These are phyloP conservation scores for Schwanniomyces vanrijiae DNA, from an alignment of 805 yeast genomes.

Conservation along the genomic window DNA sequence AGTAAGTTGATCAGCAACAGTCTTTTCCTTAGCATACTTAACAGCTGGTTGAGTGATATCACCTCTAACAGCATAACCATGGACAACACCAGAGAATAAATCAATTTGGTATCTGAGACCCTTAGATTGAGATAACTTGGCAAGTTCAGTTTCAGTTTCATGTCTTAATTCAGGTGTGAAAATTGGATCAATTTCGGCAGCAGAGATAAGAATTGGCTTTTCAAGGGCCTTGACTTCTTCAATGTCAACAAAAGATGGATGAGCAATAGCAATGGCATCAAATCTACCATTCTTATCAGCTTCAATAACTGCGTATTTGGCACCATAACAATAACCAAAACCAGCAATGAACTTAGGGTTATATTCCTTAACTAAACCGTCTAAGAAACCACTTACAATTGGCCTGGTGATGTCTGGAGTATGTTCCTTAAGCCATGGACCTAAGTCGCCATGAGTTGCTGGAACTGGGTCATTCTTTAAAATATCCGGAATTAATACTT, in stretches of 20 bases:
- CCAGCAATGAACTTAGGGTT: conserved; percentile 53
- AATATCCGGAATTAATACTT: conserved; percentile 76
- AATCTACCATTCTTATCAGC: conserved; percentile 34
- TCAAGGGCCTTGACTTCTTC: conserved; percentile 62
- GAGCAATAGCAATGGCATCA: conserved; percentile 68
- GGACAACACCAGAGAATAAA: conserved; percentile 61
- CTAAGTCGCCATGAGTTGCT: conserved; percentile 12
- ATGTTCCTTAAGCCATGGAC: conserved; percentile 58
- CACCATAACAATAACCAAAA: conserved; percentile 87
- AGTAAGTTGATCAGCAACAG: conserved; percentile 44
- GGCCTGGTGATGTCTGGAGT: conserved; percentile 46
- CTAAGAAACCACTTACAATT: conserved; percentile 49
- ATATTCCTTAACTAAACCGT: conserved; percentile 38
- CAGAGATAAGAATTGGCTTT: conserved; percentile 64
- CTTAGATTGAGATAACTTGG: conserved; percentile 19
- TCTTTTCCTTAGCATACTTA: conserved; percentile 65
- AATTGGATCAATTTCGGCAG: conserved; percentile 67
- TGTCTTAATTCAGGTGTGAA: conserved; percentile 67
- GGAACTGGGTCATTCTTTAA: conserved; percentile 48
- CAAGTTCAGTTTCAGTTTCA: conserved; percentile 58
- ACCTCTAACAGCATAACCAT: conserved; percentile 83
- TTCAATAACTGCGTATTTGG: conserved; percentile 61
- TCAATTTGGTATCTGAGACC: conserved; percentile 58
- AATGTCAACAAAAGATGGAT: conserved; percentile 71
- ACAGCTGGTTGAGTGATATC: conserved; percentile 54